Conservation (phyloP, 202 grass and related monocot genomes). For the Musa balbisiana region DNA sequence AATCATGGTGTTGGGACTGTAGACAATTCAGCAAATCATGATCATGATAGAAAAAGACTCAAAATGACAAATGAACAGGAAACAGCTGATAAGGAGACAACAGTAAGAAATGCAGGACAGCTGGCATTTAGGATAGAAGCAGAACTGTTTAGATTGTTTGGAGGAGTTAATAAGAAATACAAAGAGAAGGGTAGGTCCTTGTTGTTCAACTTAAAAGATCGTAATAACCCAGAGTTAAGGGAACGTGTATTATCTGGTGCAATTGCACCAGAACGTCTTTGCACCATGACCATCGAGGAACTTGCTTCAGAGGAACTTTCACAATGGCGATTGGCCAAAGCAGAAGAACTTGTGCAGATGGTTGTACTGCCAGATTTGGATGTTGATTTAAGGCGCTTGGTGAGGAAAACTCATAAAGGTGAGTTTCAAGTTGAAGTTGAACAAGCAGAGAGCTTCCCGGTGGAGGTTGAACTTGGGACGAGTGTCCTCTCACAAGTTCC, state of each 20-base stretch:
- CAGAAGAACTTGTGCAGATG: conserved; percentile 61
- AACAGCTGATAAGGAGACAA: conserved; percentile 10
- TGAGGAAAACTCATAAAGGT: conserved; percentile 81
- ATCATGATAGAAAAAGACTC: conserved; percentile 20
- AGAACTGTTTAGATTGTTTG: conserved; percentile 63
- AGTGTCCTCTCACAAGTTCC: conserved; percentile 24
- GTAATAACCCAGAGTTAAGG: conserved; percentile 51
- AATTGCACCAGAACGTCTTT: conserved; percentile 54
- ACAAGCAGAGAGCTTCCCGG: conserved; percentile 42
- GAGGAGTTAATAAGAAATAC: conserved; percentile 76
- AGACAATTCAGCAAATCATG: conserved; percentile 18
- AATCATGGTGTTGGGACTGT: conserved; percentile 39
- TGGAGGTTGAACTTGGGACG: conserved; percentile 31
- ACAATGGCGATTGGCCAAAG: conserved; percentile 69
- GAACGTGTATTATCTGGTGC: conserved; percentile 56
- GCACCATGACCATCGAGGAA: conserved; percentile 62
- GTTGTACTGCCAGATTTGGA: conserved; percentile 59
- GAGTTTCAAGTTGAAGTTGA: conserved; percentile 78
- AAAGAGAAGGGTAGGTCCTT: conserved; percentile 77
- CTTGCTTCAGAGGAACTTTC: conserved; percentile 82
- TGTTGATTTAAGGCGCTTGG: conserved; percentile 46
- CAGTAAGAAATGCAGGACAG: conserved; percentile 27
- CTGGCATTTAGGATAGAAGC: conserved; percentile 60
- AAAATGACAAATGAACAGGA: conserved; percentile 28
- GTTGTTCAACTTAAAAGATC: conserved; percentile 79